phyloP scores from a whole-genome alignment of 768 basidiomycete species.

The Boletus reticuloceps region DNA sequence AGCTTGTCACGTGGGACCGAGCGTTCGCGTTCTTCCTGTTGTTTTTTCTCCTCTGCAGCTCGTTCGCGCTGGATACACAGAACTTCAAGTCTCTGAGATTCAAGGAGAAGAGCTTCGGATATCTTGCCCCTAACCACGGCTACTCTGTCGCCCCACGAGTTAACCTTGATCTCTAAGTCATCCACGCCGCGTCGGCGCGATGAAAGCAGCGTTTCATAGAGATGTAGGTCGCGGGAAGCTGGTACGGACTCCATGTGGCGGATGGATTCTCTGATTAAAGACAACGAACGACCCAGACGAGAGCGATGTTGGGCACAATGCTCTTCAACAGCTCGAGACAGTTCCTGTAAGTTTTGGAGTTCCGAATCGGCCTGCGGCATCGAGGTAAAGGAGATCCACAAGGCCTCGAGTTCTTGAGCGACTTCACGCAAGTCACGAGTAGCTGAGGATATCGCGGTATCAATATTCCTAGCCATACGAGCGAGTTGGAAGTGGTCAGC shows the following conservation, averaged over 20 bases:
- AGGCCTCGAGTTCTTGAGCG: conserved; percentile 37
- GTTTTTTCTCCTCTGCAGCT: conserved; percentile 25
- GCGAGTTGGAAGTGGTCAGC: conserved; percentile 50
- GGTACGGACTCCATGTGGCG: conserved; percentile 52
- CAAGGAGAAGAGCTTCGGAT: conserved; percentile 40
- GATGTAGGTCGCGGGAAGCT: conserved; percentile 39
- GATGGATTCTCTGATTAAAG: conserved; percentile 53
- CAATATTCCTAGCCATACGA: conserved; percentile 52
- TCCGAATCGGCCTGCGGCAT: conserved; percentile 28
- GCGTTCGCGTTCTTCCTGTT: conserved; percentile 13
- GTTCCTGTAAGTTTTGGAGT: conserved; percentile 33
- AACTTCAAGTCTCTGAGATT: conserved; percentile 42
- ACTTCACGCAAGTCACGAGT: conserved; percentile 39
- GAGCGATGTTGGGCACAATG: conserved; percentile 34
- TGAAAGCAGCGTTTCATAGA: conserved; percentile 48
- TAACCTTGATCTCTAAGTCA: conserved; percentile 48
- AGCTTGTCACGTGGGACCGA: conserved; percentile 34
- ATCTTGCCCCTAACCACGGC: conserved; percentile 31
- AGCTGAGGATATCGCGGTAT: conserved; percentile 38
- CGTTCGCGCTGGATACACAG: conserved; percentile 30
- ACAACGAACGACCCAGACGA: conserved; percentile 46
- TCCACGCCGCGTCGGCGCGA: conserved; percentile 50
- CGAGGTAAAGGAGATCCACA: conserved; percentile 37
- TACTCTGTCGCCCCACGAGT: conserved; percentile 45
- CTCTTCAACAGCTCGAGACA: conserved; percentile 38